Evolutionary conservation across 106 monocot species (phyloP), one percentile per base, ranked within the genome.

Genomic region (Triglochin maritima): DNA sequence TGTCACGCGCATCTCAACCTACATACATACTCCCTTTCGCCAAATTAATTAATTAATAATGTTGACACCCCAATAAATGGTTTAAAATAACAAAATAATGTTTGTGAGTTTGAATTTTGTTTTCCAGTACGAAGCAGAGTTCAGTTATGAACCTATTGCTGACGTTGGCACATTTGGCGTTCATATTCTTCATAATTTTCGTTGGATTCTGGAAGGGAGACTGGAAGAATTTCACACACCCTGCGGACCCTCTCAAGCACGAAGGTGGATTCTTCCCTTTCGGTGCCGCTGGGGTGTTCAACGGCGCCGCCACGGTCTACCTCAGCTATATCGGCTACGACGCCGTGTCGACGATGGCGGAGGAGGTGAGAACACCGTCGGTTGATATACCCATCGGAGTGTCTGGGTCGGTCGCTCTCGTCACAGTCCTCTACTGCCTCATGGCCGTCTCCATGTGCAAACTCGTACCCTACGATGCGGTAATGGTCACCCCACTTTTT

Each of bases 321-420:
- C 56, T 98, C 12, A 92, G 91, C 73, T 98, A 98, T 75, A 92
- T 98, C 53, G 96, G 96, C 14, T 98, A 92, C 78, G 96, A 98
- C 61, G 96, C 96, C 72, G 96, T 98, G 44, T 98, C 96, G n/a
- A 98, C 96, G 17, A 88, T 98, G 96, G 96, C 96, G 44, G 96
- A 98, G 81, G 96, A 98, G 80, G 86, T 86, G 46, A 69, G 79
- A 68, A 52, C 76, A 59, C 96, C 96, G 4, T 49, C 71, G 5
- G 78, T 86, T 5, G 96, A 98, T 70, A 98, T 98, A 43, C 91
- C 96, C 14, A 77, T 88, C 49, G 96, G 96, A 13, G 86, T 98
- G 29, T 83, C 86, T 49, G 96, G 96, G 43, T 92, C 91, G 15
- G 92, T 98, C 49, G 82, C 66, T 13, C 55, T 98, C 67, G 92